A percentile compares a stretch with the other conserved stretches of the same genome.
phyloP scores from a whole-genome alignment of 1,284 basidiomycete species.

The Cryptococcus deneoformans region DNA sequence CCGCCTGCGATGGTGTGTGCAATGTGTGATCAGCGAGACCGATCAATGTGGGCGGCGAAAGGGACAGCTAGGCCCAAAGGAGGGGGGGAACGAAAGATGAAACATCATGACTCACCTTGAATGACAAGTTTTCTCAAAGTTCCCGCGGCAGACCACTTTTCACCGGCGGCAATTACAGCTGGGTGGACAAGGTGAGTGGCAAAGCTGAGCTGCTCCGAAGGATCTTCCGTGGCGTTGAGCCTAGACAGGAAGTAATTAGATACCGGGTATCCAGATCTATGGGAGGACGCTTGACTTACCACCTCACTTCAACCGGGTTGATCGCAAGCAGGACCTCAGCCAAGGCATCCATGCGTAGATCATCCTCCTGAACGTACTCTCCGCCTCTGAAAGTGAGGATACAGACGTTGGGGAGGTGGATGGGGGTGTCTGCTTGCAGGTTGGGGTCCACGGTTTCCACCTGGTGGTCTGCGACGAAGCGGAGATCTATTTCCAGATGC shows the following conservation, averaged over 20 bases:
- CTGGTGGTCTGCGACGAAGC: constrained; percentile 26
- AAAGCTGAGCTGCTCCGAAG: constrained; percentile 29
- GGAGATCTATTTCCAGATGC: constrained; percentile 41
- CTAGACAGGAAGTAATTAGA: constrained; percentile 8
- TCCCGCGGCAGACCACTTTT: constrained; percentile 28
- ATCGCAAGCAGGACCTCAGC: constrained; percentile 29
- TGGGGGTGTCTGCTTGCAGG: not conserved
- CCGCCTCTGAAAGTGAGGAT: constrained; percentile 32
- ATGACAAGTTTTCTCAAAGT: constrained; percentile 27
- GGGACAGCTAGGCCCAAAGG: not conserved
- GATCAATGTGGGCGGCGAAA: not conserved
- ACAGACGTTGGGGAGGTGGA: constrained; percentile 22
- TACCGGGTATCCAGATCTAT: not conserved
- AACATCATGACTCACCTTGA: constrained; percentile 24
- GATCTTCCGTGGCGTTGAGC: constrained; percentile 29
- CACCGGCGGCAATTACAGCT: constrained; percentile 37
- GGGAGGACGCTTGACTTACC: constrained; percentile 19
- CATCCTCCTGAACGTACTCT: constrained; percentile 33
- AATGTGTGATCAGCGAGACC: not conserved
- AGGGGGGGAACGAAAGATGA: not conserved
- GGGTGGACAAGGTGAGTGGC: constrained; percentile 40
- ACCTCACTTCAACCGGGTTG: constrained; percentile 34
- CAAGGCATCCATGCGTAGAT: constrained; percentile 31
- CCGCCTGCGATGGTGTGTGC: constrained; percentile 20
- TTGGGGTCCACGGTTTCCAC: not conserved